These are phyloP conservation scores for Dactylella cylindrospora DNA, from an alignment of 2,329 filamentous ascomycete species.

Conservation along the genomic window DNA sequence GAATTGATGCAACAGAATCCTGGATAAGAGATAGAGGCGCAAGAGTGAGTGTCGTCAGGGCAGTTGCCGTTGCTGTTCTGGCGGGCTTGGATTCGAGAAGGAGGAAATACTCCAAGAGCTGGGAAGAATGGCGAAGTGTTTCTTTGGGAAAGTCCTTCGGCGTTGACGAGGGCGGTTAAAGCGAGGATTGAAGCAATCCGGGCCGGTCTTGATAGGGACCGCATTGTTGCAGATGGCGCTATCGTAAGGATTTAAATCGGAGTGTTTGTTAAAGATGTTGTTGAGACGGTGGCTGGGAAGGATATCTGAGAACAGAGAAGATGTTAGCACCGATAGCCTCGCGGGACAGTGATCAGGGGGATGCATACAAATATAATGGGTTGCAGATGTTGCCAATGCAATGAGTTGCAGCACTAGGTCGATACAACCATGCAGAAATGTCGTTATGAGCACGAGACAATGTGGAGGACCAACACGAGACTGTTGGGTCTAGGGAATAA, in stretches of 20 bases:
- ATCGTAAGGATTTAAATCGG: no score
- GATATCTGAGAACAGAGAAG: background rate
- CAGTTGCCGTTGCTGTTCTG: constrained; percentile 37
- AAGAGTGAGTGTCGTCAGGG: constrained; percentile 15
- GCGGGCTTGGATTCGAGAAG: constrained; percentile 3
- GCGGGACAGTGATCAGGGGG: no score
- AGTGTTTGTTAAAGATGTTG: background rate
- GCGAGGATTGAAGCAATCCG: constrained; percentile 39
- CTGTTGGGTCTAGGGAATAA: no score
- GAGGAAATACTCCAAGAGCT: constrained; percentile 14
- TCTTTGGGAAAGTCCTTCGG: constrained; percentile 25
- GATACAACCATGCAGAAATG: no score
- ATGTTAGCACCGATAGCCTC: no score
- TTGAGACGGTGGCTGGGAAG: background rate
- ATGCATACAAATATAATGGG: no score
- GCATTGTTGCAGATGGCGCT: no score
- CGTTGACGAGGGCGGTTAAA: constrained; percentile 24
- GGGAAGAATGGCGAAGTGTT: constrained; percentile 33
- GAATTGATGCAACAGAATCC: constrained; percentile 31
- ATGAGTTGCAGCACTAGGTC: no score
- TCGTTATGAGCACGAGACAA: no score
- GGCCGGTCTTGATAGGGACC: constrained; percentile 21
- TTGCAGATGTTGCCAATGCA: no score
- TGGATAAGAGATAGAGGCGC: constrained; percentile 38
- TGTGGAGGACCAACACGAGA: no score